Conservation (phyloP, 1,284 basidiomycete genomes). For the Sporisorium exsertum region DNA sequence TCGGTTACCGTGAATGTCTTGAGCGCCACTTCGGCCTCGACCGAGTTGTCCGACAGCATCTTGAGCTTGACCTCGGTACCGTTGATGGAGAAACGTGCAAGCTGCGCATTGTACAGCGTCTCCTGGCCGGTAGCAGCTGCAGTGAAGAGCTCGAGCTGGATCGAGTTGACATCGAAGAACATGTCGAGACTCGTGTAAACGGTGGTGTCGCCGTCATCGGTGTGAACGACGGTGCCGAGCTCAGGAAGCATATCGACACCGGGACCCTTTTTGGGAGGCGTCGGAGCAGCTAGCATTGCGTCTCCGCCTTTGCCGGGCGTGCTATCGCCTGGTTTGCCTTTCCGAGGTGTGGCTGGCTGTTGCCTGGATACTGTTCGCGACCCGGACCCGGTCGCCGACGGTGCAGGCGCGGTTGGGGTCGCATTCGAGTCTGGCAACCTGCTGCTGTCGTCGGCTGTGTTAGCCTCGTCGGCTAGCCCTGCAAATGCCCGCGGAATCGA, state of each 20-base stretch:
- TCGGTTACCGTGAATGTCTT: constrained; percentile 92
- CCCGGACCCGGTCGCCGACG: constrained; percentile 4
- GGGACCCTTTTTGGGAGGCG: constrained; percentile 32
- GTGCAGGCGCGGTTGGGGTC: constrained; percentile 39
- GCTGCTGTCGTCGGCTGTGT: constrained; percentile 48
- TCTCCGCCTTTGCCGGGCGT: constrained; percentile 20
- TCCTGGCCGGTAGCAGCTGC: constrained; percentile 75
- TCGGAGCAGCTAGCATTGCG: constrained; percentile 9
- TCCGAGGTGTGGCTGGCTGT: constrained; percentile 19
- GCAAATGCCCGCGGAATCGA: constrained; percentile 80
- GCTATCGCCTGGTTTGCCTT: constrained; percentile 8
- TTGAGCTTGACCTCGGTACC: constrained; percentile 85
- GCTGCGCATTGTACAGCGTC: constrained; percentile 81
- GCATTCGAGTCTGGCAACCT: neutral
- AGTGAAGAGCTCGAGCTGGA: constrained; percentile 94
- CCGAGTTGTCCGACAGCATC: constrained; percentile 82
- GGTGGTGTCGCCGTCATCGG: constrained; percentile 40
- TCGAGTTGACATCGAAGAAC: constrained; percentile 78
- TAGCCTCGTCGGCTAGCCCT: constrained; percentile 63
- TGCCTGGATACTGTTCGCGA: constrained; percentile 15
- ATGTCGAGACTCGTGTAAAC: constrained; percentile 77
- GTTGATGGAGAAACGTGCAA: constrained; percentile 86
- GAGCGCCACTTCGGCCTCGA: constrained; percentile 87
- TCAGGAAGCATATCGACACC: constrained; percentile 73
- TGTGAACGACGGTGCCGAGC: constrained; percentile 69